Evolutionary conservation across 2,329 filamentous ascomycete genomes (phyloP), one percentile per base, ranked within the genome.

Genomic region (Aspergillus versicolor): DNA sequence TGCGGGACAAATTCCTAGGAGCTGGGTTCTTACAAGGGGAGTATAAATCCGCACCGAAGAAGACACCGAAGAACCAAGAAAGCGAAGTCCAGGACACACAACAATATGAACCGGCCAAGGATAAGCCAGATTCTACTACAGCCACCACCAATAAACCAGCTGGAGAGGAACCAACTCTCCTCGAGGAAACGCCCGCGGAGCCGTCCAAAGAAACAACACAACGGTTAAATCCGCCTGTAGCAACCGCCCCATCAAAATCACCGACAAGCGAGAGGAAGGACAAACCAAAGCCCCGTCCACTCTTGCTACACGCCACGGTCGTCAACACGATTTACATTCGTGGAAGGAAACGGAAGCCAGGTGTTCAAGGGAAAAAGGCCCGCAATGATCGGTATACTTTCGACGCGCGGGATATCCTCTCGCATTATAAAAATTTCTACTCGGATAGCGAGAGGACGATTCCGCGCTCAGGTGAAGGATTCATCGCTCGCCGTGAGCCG

Each of bases 241-340:
- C 44, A 30, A 27, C 45, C 15, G 19, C 37, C 5, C 54, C 58
- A 7, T 61, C 62, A 13, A 43, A 54, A n/a, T 38, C 53, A 21
- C 55, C 54, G 19, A 59, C 56, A 34, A 54, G 63, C 13, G 71
- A 68, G 30, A 61, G 58, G 5, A 68, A 63, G 56, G 8, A 50
- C 77, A 12, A 51, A 21, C 11, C 24, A 12, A 49, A 52, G 32
- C 30, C 43, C 15, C 77, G 90, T 54, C 82, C 85, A 6, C 72
- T 97, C 60, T 81, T 90, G 19, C 75, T 97, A 51, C 93, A 97
- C 70, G 91, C 90, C 17, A 97, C 93, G 0, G 77, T 97, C 4
- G 75, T 94, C 50, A 96, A 97, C 72, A 95, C 92, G 0, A 84
- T 92, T 13, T 95, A 96, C 70, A 85, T 72, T 37, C 63, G 62